Percentiles rank a stretch among this genome's conserved stretches.
These are phyloP conservation scores for Astrephomene gubernaculifera DNA, from an alignment of 139 green algal species.

Conservation along the genomic window DNA sequence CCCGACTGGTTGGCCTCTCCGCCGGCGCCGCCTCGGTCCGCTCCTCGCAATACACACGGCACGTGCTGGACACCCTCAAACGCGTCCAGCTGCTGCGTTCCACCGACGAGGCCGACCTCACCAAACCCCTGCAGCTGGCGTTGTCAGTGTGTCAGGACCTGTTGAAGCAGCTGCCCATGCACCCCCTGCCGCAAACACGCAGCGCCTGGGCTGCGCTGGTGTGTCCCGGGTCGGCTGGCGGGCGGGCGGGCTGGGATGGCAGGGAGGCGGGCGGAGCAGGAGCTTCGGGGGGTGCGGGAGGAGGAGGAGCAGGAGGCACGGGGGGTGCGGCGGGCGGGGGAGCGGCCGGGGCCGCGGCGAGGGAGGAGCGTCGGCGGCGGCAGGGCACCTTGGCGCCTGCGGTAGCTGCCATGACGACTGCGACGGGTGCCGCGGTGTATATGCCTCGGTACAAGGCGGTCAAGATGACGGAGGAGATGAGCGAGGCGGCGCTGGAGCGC, in stretches of 20 bases:
- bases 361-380: not conserved
- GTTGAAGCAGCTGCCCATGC: slow-evolving; percentile 47
- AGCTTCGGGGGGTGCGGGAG: not conserved
- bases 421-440: not conserved
- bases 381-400: not conserved
- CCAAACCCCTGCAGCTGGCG: slow-evolving; percentile 47
- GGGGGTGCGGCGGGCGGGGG: not conserved
- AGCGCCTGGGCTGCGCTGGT: slow-evolving; percentile 48
- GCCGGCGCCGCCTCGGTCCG: slow-evolving; percentile 39
- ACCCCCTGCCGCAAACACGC: slow-evolving; percentile 25
- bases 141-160: slow-evolving; percentile 52
- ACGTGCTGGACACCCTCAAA: slow-evolving; percentile 55
- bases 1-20: slow-evolving; percentile 52
- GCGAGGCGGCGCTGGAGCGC: slow-evolving; percentile 35
- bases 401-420: not conserved
- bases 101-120: slow-evolving; percentile 23
- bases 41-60: slow-evolving; percentile 28
- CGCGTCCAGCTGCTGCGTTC: slow-evolving; percentile 48
- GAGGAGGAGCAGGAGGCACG: not conserved
- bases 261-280: not conserved
- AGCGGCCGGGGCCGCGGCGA: not conserved
- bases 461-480: slow-evolving; percentile 61
- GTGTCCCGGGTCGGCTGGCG: not conserved
- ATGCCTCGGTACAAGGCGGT: slow-evolving; percentile 39
- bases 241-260: not conserved